Percentiles rank a stretch among this genome's conserved stretches.
Evolutionary conservation across 225 moss, liverwort and hornwort species (phyloP).

Genomic region (Bryoerythrophyllum caledonicum): DNA sequence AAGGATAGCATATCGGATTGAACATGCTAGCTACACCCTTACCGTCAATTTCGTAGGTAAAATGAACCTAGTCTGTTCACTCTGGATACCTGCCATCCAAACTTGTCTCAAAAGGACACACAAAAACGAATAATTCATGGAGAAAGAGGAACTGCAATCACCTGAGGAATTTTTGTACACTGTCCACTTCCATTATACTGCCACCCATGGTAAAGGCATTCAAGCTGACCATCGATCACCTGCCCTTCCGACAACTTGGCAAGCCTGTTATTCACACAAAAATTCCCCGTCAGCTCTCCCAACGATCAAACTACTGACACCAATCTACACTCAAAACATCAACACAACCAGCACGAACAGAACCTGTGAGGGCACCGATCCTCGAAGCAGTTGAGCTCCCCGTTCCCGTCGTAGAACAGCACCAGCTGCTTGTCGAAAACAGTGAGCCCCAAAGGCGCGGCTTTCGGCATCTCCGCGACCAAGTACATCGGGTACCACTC

Average conservation of each 20-base stretch:
- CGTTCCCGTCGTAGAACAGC: slow-evolving; percentile 75
- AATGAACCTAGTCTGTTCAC: no score
- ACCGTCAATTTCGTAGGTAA: no score
- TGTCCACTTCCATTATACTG: slow-evolving; percentile 79
- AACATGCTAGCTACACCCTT: no score
- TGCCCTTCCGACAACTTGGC: slow-evolving; percentile 96
- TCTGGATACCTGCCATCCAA: no score
- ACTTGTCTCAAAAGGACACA: not conserved
- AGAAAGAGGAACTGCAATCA: slow-evolving; percentile 4
- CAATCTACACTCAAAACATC: not conserved
- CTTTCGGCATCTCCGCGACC: slow-evolving; percentile 61
- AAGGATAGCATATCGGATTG: no score
- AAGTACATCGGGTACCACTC: slow-evolving; percentile 93
- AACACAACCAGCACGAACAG: not conserved
- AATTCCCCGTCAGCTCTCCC: not conserved
- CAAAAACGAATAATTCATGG: not conserved
- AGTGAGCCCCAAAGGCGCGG: slow-evolving; percentile 71
- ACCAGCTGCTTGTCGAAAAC: slow-evolving; percentile 74
- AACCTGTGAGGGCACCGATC: slow-evolving; percentile 97
- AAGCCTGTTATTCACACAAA: slow-evolving; percentile 42
- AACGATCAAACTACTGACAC: not conserved
- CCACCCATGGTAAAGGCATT: slow-evolving; percentile 96
- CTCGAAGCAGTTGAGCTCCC: slow-evolving; percentile 72
- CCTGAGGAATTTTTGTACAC: slow-evolving; percentile 89
- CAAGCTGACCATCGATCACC: slow-evolving; percentile 78